Percentiles rank a stretch among this genome's conserved stretches.
These are phyloP conservation scores for Podila epicladia DNA, from an alignment of 192 early-diverging fungal genomes.

Conservation along the genomic window DNA sequence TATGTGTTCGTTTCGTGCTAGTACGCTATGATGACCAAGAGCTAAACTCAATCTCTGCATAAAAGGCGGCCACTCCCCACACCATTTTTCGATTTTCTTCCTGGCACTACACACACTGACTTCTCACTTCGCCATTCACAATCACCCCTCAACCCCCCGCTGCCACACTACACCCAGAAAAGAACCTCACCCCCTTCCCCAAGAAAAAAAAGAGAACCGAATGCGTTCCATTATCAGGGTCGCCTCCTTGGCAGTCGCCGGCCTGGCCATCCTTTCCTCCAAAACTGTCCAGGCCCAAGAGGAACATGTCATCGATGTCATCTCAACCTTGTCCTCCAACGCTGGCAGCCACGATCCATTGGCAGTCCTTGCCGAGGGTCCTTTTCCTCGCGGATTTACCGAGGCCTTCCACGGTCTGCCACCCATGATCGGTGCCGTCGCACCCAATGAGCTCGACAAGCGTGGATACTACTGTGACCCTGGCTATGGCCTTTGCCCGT, in stretches of 20 bases:
- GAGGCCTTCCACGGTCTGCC: neutral
- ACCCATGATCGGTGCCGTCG: neutral
- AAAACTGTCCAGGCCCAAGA: neutral
- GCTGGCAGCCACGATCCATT: neutral
- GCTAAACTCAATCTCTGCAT: too few relatives aligned
- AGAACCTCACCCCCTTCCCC: neutral
- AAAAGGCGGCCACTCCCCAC: neutral
- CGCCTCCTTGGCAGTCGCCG: neutral
- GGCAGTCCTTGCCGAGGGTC: neutral
- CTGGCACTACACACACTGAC: neutral
- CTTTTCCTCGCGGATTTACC: neutral
- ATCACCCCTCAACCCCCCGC: neutral
- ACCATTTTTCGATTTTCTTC: neutral
- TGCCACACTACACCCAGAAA: neutral
- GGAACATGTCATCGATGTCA: neutral
- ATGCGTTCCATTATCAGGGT: neutral
- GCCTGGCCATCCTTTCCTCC: neutral
- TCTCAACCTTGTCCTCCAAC: neutral
- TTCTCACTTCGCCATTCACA: too few relatives aligned
- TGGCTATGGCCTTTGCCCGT: neutral
- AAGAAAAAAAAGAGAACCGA: neutral
- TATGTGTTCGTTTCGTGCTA: too few relatives aligned
- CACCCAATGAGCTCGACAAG: neutral
- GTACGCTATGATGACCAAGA: too few relatives aligned
- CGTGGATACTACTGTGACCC: neutral